A percentile compares a stretch with the other conserved stretches of the same genome.
Evolutionary conservation across 805 yeast genomes (phyloP).

Genomic region (Ogataea henricii): DNA sequence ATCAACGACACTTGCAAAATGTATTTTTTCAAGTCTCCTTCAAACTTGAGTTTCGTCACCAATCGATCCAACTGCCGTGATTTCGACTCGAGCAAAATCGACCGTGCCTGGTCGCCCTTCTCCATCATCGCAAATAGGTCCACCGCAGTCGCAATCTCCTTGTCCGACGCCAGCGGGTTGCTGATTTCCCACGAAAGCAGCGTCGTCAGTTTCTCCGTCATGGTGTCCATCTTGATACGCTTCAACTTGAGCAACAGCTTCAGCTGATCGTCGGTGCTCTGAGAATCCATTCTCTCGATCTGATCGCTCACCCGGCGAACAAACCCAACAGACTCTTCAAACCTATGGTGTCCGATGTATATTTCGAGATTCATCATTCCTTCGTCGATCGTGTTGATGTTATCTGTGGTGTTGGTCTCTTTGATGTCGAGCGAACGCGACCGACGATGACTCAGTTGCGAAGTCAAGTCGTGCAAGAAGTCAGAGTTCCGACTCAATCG

Average conservation of each 20-base stretch:
- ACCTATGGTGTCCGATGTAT: constrained; percentile 48
- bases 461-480: constrained; percentile 57
- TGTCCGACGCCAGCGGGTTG: constrained; percentile 20
- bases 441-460: constrained; percentile 58
- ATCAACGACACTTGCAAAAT: constrained; percentile 63
- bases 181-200: constrained; percentile 26
- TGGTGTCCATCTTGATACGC: constrained; percentile 28
- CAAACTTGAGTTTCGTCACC: constrained; percentile 50
- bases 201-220: constrained; percentile 24
- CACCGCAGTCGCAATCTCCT: constrained; percentile 24
- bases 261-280: constrained; percentile 23
- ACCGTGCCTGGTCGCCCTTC: constrained; percentile 49
- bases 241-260: constrained; percentile 15
- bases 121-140: constrained; percentile 41
- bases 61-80: constrained; percentile 48
- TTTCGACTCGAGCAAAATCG: constrained; percentile 49
- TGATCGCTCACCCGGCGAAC: constrained; percentile 27
- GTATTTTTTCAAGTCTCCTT: constrained; percentile 56
- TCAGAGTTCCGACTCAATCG: constrained; percentile 35
- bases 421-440: constrained; percentile 50
- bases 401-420: constrained; percentile 24
- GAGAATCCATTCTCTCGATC: constrained; percentile 17
- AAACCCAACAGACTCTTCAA: constrained; percentile 43
- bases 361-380: constrained; percentile 52
- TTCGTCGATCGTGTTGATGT: constrained; percentile 43